Evolutionary conservation across 1,284 basidiomycete genomes (phyloP), one percentile per base, ranked within the genome.

Genomic region (Serendipita sp.): DNA sequence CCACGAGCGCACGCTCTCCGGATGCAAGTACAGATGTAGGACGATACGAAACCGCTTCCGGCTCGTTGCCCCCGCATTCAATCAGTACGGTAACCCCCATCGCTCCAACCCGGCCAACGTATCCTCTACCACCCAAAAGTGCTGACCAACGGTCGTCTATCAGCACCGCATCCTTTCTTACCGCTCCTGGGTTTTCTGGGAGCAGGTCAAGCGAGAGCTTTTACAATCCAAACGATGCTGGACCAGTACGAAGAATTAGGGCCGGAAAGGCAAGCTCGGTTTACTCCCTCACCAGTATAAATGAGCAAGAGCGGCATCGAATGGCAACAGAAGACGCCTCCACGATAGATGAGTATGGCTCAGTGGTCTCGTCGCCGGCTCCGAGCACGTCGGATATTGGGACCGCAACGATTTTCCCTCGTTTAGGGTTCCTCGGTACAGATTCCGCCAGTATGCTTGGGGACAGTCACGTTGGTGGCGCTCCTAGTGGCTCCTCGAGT

Each of bases 371-470:
- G 15, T 53, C 49, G 13, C 49, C 49, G 15, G 49, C 49, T 53
- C 49, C 49, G 15, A 53, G 49, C 49, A 22, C 29, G 26, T 53
- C 49, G 15, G 29, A 26, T 22, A 29, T 53, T 26, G 49, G 49
- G 12, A 53, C 2, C 15, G 26, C 49, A 10, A 22, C 49, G 15
- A 26, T 10, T 10, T 53, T 2, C 15, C 49, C 49, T 15, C 49
- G 2, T 29, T 29, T 53, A 12, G 12, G 12, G 0, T 78, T 78
- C 60, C 73, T 80, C n/a, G 74, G 79, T 1, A 76, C 81, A 2
- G 75, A 78, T 13, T 80, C 82, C 32, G 77, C 77, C 3, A 84
- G 83, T 1, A 75, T 81, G 64, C 72, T 84, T 1, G 80, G 82
- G 0, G 80, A 82, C 67, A 82, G 81, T 2, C 80, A 81, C 65